Conservation (phyloP, 495 filamentous ascomycete genomes). For the Neurospora sp. region DNA sequence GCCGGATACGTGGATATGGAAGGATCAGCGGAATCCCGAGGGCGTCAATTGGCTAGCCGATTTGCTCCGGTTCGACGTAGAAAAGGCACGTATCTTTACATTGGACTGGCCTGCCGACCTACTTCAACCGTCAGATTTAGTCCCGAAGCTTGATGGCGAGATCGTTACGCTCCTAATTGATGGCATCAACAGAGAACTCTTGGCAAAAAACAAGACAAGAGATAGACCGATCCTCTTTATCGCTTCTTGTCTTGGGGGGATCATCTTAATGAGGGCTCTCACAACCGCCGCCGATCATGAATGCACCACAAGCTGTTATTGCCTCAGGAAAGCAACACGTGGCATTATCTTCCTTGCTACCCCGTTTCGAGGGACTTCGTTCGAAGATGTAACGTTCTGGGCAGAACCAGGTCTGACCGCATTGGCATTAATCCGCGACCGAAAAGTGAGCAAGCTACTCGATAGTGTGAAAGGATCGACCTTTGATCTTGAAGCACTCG, state of each 20-base stretch:
- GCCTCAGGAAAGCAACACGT: slow-evolving; percentile 9
- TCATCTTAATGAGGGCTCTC: slow-evolving; percentile 23
- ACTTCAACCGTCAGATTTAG: slow-evolving; percentile 11
- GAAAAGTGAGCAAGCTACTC: slow-evolving; percentile 3
- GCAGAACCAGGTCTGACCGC: slow-evolving; percentile 4
- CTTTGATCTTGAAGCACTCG: slow-evolving; percentile 1
- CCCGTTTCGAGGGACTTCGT: slow-evolving; percentile 22
- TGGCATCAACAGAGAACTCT: slow-evolving; percentile 5
- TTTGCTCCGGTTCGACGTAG: slow-evolving; percentile 13
- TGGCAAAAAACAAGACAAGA: not conserved
- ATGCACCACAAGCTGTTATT: not conserved
- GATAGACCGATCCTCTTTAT: slow-evolving; percentile 25
- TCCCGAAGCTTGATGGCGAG: slow-evolving; percentile 14
- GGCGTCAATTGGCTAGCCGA: slow-evolving; percentile 18
- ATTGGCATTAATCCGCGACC: slow-evolving; percentile 3
- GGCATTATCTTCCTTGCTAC: slow-evolving; percentile 28
- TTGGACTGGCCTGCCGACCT: slow-evolving; percentile 21
- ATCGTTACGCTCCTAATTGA: slow-evolving; percentile 13
- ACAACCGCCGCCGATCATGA: slow-evolving; percentile 4
- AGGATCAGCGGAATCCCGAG: not conserved
- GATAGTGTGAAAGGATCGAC: not conserved
- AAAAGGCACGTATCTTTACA: slow-evolving; percentile 18
- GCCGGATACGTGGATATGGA: slow-evolving; percentile 18
- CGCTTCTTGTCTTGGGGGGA: slow-evolving; percentile 26
- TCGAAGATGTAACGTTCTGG: slow-evolving; percentile 3